Base-by-base conservation (phyloP, 2,329 filamentous ascomycete species). In the Fusarium brevicatenulatum region DNA sequence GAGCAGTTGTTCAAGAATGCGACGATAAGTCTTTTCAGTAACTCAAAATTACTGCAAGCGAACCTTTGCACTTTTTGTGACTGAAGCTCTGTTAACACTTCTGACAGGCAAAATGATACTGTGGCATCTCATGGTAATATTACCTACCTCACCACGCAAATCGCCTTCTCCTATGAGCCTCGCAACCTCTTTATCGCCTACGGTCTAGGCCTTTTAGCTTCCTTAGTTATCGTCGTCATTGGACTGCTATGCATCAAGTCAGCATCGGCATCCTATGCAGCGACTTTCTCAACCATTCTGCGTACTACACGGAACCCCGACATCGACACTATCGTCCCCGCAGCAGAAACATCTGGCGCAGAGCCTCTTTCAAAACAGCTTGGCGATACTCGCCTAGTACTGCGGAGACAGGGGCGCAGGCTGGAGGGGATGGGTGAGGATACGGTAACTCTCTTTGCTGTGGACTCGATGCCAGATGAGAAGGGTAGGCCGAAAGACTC, bases 161-260 rank as follows among this genome's bases (percentile, higher is more conserved):
- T 61, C 1, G 68, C 37, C 1, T 71, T 34, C 1, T 47, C 25
- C 0, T 72, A 71, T 18, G 32, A 54, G 8, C 64, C 70, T 12
- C 59, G 64, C 8, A 72, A 72, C 3, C 46, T 72, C 4, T 55
- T 49, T 2, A 68, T 72, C 2, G 68, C 70, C 0, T 72, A 72
- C 11, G 59, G 70, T 0, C 5, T 61, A 5, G 55, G 68, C 0
- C 0, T 50, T 2, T 1, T 65, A 0, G 19, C 57, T 18, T 40
- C 56, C 4, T 4, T 23, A 0, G 3, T 40, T 0, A 18, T 71
- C 0, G 56, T 61, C 15, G 13, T 43, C 0, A 30, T 49, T 8
- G 68, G 68, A 0, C 9, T 72, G 0, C 4, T 68, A 1, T 72
- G 68, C 8, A 72, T 72, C 0, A 56, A 46, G 4, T 15, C 53